These are phyloP conservation scores for Coccomyxa sp. DNA, from an alignment of 139 green algal species.

Conservation along the genomic window DNA sequence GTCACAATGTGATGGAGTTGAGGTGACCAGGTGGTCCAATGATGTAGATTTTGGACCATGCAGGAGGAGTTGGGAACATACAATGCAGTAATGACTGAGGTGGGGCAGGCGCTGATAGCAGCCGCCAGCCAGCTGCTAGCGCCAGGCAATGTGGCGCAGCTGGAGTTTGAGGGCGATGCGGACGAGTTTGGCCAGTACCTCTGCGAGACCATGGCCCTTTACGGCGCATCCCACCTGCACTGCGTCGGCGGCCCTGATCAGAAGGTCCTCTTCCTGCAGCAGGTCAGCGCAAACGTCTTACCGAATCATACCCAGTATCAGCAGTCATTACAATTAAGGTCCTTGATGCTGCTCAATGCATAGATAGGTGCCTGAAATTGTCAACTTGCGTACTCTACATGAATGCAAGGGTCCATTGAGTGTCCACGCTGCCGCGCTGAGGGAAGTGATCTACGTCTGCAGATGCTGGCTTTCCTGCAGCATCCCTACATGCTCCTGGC, in stretches of 20 bases:
- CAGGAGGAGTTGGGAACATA: slow-evolving; percentile 49
- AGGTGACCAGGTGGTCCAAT: too few relatives aligned
- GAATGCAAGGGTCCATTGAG: too few relatives aligned
- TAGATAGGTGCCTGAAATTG: too few relatives aligned
- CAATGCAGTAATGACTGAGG: slow-evolving; percentile 40
- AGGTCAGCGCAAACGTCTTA: slow-evolving; percentile 4
- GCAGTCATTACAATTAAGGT: too few relatives aligned
- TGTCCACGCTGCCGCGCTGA: too few relatives aligned
- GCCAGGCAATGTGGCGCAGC: slow-evolving; percentile 19
- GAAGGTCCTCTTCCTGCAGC: slow-evolving; percentile 31
- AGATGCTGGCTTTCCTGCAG: slow-evolving; percentile 63
- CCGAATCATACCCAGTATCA: too few relatives aligned
- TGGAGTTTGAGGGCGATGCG: slow-evolving; percentile 49
- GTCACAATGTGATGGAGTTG: too few relatives aligned
- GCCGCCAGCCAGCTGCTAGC: slow-evolving; percentile 40
- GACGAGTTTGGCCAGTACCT: slow-evolving; percentile 65
- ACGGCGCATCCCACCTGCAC: slow-evolving; percentile 47
- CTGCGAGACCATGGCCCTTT: slow-evolving; percentile 47
- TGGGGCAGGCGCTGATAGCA: slow-evolving; percentile 33
- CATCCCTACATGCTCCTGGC: slow-evolving; percentile 64
- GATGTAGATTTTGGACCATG: slow-evolving; percentile 7
- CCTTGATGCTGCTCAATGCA: too few relatives aligned
- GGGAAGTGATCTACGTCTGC: too few relatives aligned
- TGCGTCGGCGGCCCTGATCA: slow-evolving; percentile 13
- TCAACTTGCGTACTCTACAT: too few relatives aligned